phyloP scores from a whole-genome alignment of 2,329 filamentous ascomycete species.

The Exophiala spinifera region DNA sequence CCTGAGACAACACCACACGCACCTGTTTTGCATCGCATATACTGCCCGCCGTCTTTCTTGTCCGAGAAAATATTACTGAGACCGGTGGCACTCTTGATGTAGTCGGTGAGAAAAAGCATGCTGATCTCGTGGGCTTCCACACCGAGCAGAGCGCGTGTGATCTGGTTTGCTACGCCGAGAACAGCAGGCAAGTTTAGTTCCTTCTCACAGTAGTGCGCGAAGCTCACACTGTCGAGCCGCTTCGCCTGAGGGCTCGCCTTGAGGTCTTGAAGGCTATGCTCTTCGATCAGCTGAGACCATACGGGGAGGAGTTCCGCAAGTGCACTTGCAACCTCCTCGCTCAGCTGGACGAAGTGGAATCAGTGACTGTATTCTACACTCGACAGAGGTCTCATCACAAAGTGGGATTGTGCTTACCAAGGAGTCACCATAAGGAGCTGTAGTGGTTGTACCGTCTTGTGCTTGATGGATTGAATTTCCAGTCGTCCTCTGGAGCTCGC shows the following conservation, averaged over 20 bases:
- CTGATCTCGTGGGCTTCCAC: too few species aligned
- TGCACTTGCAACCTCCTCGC: too few species aligned
- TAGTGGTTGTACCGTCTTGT: background rate
- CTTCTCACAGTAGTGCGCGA: slow-evolving; percentile 2
- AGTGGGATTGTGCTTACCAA: background rate
- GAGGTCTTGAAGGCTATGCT: background rate
- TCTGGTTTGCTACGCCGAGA: background rate
- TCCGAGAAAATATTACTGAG: slow-evolving; percentile 52
- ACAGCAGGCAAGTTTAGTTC: background rate
- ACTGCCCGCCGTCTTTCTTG: slow-evolving; percentile 50
- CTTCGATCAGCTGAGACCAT: slow-evolving; percentile 15
- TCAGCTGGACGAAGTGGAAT: too few species aligned
- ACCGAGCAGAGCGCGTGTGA: too few species aligned
- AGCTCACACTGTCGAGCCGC: slow-evolving; percentile 33
- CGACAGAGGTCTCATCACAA: slow-evolving; percentile 25
- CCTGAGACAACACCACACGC: slow-evolving; percentile 39
- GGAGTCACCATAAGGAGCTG: background rate
- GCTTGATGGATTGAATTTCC: background rate
- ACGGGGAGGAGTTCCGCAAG: slow-evolving; percentile 31
- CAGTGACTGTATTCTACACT: too few species aligned
- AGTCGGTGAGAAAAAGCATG: too few species aligned
- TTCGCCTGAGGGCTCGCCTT: slow-evolving; percentile 37
- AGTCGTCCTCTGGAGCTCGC: slow-evolving; percentile 47
- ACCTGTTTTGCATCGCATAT: slow-evolving; percentile 51
- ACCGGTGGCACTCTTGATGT: slow-evolving; percentile 54